Base-by-base conservation (phyloP, 768 basidiomycete species). In the Mycena amicta region DNA sequence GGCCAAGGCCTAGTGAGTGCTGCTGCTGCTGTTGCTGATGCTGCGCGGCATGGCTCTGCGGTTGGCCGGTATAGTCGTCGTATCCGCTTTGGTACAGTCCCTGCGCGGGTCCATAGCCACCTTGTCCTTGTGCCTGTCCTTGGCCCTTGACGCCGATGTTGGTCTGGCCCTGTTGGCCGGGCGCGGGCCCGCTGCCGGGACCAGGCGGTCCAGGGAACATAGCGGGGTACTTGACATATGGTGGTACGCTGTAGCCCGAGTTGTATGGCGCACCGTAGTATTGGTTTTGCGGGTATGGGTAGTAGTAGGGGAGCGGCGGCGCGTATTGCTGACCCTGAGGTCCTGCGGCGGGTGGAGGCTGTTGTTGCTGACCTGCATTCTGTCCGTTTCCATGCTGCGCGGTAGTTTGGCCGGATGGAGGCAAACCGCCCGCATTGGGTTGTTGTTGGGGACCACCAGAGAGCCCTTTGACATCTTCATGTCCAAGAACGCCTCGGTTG, bases 391-490 rank as follows among this genome's bases (percentile, higher is more conserved):
- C 68, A 55, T 84, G 83, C 57, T 85, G 83, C 64, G 86, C 86
- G 0, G 85, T 80, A 3, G 80, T 73, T 57, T 86, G 87, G 41
- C 66, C 77, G 1, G 83, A 79, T 11, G 86, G 79, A 2, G 86
- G 82, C 15, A 86, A 75, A 4, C 78, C 78, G 8, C 72, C 72
- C 30, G 65, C 70, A 1, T 77, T 69, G 27, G 80, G 78, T 23
- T 80, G 81, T 61, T 85, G 83, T 58, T 80, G 83, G 63, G 87
- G 87, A 29, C 81, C 75, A 12, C 80, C 77, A 6, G 87, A 81
- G 33, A 90, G 75, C 40, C 83, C 83, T 70, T 92, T 92, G 62
- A 87, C 80, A 52, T 93, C 91, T 37, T 93, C 91, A 47, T 91
- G 90, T 16, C 82, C 81, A 6, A 92, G 77, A 23, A 81, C 81